These are phyloP conservation scores for Perkinsus marinus DNA, from an alignment of 169 alveolate genomes.

Conservation along the genomic window DNA sequence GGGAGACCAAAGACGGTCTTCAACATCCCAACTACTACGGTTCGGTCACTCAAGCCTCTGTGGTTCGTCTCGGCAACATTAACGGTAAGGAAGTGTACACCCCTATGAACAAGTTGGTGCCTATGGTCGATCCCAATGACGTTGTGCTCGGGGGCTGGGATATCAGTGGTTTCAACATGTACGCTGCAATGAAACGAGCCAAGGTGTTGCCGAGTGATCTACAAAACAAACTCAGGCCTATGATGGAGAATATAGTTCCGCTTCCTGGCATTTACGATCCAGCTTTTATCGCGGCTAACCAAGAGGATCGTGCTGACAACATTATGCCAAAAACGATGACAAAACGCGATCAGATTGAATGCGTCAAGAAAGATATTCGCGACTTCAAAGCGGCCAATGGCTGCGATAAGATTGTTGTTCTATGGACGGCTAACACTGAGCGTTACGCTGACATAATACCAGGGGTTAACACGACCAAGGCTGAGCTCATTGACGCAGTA, in stretches of 20 bases:
- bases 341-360: slow-evolving; percentile 51
- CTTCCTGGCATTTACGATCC: slow-evolving; percentile 56
- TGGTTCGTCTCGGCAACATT: slow-evolving; percentile 19
- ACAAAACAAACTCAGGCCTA: slow-evolving; percentile 41
- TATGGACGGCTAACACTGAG: slow-evolving; percentile 83
- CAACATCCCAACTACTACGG: slow-evolving; percentile 66
- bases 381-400: slow-evolving; percentile 52
- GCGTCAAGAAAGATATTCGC: slow-evolving; percentile 53
- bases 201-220: slow-evolving; percentile 63
- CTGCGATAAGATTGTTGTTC: slow-evolving; percentile 59
- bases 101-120: slow-evolving; percentile 59
- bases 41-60: slow-evolving; percentile 59
- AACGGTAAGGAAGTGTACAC: slow-evolving; percentile 44
- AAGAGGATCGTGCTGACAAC: slow-evolving; percentile 67
- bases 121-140: slow-evolving; percentile 68
- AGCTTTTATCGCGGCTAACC: slow-evolving; percentile 69
- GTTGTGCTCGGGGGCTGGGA: slow-evolving; percentile 76
- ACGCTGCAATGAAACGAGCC: slow-evolving; percentile 64
- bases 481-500: slow-evolving; percentile 46
- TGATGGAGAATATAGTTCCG: slow-evolving; percentile 50
- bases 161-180: slow-evolving; percentile 51
- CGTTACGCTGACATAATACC: slow-evolving; percentile 49
- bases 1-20: slow-evolving; percentile 63
- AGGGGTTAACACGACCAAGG: slow-evolving; percentile 56
- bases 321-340: slow-evolving; percentile 41